Evolutionary conservation across 345 rosid genomes (phyloP), one percentile per base, ranked within the genome.

Genomic region (Eutrema japonicum): DNA sequence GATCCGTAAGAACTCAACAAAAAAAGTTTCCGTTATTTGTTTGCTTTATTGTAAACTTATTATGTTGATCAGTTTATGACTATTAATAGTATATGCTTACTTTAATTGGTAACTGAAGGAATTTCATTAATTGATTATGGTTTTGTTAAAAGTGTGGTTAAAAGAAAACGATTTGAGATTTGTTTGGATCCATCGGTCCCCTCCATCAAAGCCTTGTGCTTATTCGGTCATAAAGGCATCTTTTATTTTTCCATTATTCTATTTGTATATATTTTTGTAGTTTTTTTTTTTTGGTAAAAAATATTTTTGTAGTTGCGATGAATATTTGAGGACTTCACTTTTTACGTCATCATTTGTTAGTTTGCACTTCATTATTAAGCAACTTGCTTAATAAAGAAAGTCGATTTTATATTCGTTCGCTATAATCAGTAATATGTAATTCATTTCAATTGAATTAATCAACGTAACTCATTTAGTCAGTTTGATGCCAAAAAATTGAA

Each of bases 301-400:
- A 48, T 50, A 57, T 4, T 66, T 22, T 66, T 38, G 10, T 53
- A 26, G 9, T 69, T 69, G 22, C 22, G 22, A 27, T 46, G 12
- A 52, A 8, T 22, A 8, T 68, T 40, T n/a, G 27, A 48, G 52
- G 61, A 70, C 2, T 64, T 66, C 3, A 38, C 61, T 64, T 70
- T 54, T 54, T 48, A 77, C 75, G 71, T 63, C 61, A 77, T 64
- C 50, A 36, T 63, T 45, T 46, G 70, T 54, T 76, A 62, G 29
- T 70, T 45, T 70, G 41, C 48, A 46, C 6, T 64, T 56, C 67
- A 64, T 64, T 49, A 77, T 70, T 70, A 53, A 53, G 68, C 72
- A 77, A 70, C 76, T 77, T 77, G 72, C 80, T 49, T 70, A 63
- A 56, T 77, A 55, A 64, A 77, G 54, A 76, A 70, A 70, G 61